phyloP scores from a whole-genome alignment of 139 green algal genomes.

The Haematococcus sp. region DNA sequence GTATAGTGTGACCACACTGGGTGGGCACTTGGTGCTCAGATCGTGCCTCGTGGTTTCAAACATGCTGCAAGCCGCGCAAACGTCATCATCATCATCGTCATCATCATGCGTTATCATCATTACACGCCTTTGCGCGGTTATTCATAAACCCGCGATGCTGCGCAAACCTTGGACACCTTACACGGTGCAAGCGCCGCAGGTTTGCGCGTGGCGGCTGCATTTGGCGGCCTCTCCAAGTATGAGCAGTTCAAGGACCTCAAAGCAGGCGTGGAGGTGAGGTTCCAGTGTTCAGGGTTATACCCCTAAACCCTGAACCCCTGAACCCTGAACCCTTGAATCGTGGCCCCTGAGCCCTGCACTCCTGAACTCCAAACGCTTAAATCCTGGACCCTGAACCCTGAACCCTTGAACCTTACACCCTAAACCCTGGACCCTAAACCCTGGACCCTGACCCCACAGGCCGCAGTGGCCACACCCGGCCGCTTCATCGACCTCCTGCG shows the following conservation, averaged over 20 bases:
- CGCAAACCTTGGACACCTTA: not conserved
- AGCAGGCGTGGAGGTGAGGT: conserved; percentile 47
- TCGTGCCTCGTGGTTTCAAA: too few relatives aligned
- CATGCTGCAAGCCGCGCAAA: too few relatives aligned
- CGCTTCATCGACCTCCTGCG: conserved; percentile 83
- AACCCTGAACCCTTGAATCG: not conserved
- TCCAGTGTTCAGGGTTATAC: not conserved
- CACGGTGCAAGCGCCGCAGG: too few relatives aligned
- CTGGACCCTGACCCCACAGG: conserved; percentile 41
- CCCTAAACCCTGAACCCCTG: too few relatives aligned
- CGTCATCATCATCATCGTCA: too few relatives aligned
- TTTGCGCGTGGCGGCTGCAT: conserved; percentile 71
- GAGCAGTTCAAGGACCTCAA: conserved; percentile 94
- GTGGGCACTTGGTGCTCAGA: too few relatives aligned
- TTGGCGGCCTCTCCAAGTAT: conserved; percentile 90
- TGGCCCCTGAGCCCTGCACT: not conserved
- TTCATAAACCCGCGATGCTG: not conserved
- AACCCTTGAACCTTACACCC: too few relatives aligned
- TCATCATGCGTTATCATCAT: too few relatives aligned
- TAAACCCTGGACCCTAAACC: not conserved
- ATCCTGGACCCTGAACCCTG: too few relatives aligned
- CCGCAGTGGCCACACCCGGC: conserved; percentile 84
- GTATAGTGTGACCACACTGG: too few relatives aligned
- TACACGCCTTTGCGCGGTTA: too few relatives aligned
- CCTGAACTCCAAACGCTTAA: too few relatives aligned